Evolutionary conservation across 805 yeast genomes (phyloP), one percentile per base, ranked within the genome.

Genomic region (Kazachstania martiniae): DNA sequence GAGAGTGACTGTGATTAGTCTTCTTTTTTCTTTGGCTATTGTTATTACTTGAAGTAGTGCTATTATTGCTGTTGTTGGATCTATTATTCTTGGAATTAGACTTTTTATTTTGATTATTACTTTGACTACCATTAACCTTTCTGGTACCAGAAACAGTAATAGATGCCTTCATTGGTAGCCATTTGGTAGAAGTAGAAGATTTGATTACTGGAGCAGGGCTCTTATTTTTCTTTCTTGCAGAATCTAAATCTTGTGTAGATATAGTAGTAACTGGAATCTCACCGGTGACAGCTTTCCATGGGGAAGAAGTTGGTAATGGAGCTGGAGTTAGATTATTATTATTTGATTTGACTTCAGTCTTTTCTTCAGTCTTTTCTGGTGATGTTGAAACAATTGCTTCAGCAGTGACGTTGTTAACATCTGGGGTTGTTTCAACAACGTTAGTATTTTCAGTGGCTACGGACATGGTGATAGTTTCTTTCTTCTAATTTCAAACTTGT

Each of bases 81-180:
- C 32, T 37, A 13, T 32, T 25, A 17, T 31, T 38, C n/a, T 33
- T 18, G 30, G 37, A 18, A 33, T 5, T 5, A 18, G 33, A 30
- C 29, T 36, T 34, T 14, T 30, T 35, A n/a, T 32, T 29, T n/a
- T 34, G 39, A 12, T 39, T 16, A 31, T 37, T 18, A 33, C 32
- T 35, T 18, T 38, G 39, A 15, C 32, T 41, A 25, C 35, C 40
- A 35, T 37, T 44, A 27, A 36, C 42, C 18, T 31, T 31, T 7
- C 38, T 42, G 4, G 21, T 10, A 15, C 9, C 21, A 9, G 56
- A 61, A 25, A 69, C 60, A 18, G 66, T 67, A 29, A 70, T 70
- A 26, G 71, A 58, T 18, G 74, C 81, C 43, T 72, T 67, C 51
- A 70, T 72, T n/a, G 84, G 84, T 25, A 76, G 69, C 83, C 84